phyloP scores from a whole-genome alignment of 2,329 filamentous ascomycete species.

The Fusarium papillatum region DNA sequence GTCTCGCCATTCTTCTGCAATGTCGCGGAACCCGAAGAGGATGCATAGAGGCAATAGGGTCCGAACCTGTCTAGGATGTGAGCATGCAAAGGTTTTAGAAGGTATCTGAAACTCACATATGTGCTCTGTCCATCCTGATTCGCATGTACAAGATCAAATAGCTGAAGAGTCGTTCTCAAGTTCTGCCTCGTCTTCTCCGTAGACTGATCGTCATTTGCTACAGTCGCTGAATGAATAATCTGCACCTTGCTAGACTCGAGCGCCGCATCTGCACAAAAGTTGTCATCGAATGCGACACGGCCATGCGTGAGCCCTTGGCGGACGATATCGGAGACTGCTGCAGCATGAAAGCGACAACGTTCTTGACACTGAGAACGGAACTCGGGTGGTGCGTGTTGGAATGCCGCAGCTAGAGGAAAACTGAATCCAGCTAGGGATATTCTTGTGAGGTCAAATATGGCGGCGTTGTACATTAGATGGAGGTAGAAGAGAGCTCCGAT shows the following conservation, averaged over 20 bases:
- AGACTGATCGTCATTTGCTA: neutral
- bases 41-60: neutral
- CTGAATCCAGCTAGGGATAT: conserved; percentile 16
- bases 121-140: neutral
- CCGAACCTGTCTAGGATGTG: neutral
- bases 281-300: neutral
- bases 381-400: neutral
- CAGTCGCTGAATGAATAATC: neutral
- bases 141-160: neutral
- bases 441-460: conserved; percentile 14
- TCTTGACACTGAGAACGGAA: conserved; percentile 6
- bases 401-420: conserved; percentile 11
- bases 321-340: neutral
- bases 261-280: neutral
- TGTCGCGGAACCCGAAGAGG: neutral
- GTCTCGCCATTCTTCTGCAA: neutral
- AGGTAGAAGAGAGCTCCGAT: conserved; percentile 12
- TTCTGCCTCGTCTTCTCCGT: neutral
- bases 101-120: neutral
- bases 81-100: too few relatives aligned
- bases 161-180: neutral
- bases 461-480: conserved; percentile 4
- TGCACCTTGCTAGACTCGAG: conserved; percentile 1
- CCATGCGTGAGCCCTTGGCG: neutral
- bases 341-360: conserved; percentile 7